Evolutionary conservation across 2,329 filamentous ascomycete genomes (phyloP).

Genomic region (Periglandula ipomoeae): DNA sequence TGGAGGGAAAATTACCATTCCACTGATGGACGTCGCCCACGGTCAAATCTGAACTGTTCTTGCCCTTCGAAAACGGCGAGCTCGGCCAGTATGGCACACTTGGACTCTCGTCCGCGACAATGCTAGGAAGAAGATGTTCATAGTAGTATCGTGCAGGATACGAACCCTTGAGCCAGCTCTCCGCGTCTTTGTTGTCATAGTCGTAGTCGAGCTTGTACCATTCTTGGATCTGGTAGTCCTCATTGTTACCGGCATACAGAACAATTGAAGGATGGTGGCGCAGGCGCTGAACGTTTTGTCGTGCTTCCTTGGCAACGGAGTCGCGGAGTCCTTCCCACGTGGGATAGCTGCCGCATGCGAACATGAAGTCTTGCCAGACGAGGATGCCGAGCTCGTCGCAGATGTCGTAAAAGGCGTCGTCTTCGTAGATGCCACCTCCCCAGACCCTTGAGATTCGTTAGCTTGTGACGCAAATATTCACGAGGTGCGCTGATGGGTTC

Average conservation of each 20-base stretch:
- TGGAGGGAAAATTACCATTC: constrained; percentile 24
- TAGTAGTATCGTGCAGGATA: constrained; percentile 77
- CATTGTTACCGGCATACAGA: constrained; percentile 76
- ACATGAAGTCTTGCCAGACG: constrained; percentile 68
- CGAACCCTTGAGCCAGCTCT: constrained; percentile 66
- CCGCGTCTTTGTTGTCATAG: constrained; percentile 60
- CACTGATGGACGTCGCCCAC: constrained; percentile 77
- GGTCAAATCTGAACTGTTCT: constrained; percentile 52
- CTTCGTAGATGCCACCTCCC: constrained; percentile 42
- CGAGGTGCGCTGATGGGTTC: too few relatives aligned
- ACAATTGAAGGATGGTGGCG: constrained; percentile 58
- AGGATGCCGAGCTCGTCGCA: constrained; percentile 61
- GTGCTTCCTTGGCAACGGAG: constrained; percentile 50
- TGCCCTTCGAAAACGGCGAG: constrained; percentile 58
- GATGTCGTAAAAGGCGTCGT: constrained; percentile 52
- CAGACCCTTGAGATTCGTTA: too few relatives aligned
- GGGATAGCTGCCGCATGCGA: constrained; percentile 58
- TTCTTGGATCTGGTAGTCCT: constrained; percentile 71
- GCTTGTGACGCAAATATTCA: too few relatives aligned
- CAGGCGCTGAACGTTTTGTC: constrained; percentile 51
- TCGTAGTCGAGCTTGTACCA: constrained; percentile 59
- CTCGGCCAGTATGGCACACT: constrained; percentile 63
- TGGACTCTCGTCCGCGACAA: constrained; percentile 52
- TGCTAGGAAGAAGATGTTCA: constrained; percentile 62
- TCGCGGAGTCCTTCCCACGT: constrained; percentile 48